Evolutionary conservation across 331 rosid species (phyloP), one percentile per base, ranked within the genome.

Genomic region (Prunus yedoensis): DNA sequence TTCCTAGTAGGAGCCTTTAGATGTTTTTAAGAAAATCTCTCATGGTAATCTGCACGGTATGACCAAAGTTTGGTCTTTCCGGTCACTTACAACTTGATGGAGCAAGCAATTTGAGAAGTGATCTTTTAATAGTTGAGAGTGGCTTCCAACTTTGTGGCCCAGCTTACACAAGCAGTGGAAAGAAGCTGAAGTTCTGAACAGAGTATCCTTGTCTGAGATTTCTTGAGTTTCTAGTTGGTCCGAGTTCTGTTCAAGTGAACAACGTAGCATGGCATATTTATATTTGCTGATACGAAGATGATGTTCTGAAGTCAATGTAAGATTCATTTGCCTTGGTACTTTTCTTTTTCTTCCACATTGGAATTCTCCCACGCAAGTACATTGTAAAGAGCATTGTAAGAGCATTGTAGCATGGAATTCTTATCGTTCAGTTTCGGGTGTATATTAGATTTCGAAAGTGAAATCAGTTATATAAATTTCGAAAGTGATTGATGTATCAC

Each of bases 381-480:
- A 65, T 43, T 78, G 85, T 87, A 80, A 84, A 84, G n/a, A n/a
- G n/a, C n/a, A n/a, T n/a, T n/a, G n/a, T n/a, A n/a, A n/a, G 86
- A 80, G 82, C 60, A 17, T 6, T 38, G 68, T 46, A 63, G 38
- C 74, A 64, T 35, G 35, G 70, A 49, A 51, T 78, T 76, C 75
- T 46, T 25, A 43, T 63, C 52, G 65, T 57, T 28, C 20, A 59
- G 74, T 82, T 72, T 6, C 30, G 67, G 70, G 79, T 84, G 91
- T 85, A 75, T 74, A 84, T 79, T 70, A 82, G 80, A 78, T 60
- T 79, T 32, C 74, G 41, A 75, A 60, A 69, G 70, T 74, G 80
- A 35, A 56, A 71, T 52, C n/a, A 51, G 8, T 52, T 54, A 15
- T 15, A 18, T 47, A 32, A 27, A 52, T 60, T 58, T 58, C 11